phyloP scores from a whole-genome alignment of 306 rosid species.

The Prunus padus region DNA sequence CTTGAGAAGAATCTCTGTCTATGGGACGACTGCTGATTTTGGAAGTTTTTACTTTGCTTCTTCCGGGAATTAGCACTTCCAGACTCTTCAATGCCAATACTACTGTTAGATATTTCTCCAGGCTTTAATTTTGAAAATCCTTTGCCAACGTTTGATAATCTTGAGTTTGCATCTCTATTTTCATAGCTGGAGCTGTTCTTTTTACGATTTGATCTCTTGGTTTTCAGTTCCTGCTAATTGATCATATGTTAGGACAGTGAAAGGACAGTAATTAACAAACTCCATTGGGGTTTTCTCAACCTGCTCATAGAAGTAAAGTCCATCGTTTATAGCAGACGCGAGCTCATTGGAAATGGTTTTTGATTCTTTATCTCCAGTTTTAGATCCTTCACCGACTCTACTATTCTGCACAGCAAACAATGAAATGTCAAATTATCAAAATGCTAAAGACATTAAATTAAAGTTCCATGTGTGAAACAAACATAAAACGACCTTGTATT shows the following conservation, averaged over 20 bases:
- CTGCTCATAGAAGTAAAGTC: conserved; percentile 91
- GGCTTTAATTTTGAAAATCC: conserved; percentile 59
- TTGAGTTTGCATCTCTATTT: conserved; percentile 58
- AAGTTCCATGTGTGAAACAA: background rate
- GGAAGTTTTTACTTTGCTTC: conserved; percentile 59
- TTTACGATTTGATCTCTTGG: conserved; percentile 60
- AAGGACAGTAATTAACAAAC: background rate
- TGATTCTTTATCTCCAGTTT: conserved; percentile 54
- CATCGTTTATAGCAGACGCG: conserved; percentile 89
- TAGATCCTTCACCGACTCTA: conserved; percentile 40
- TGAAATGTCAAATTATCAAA: conserved; percentile 8
- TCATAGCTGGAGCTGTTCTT: conserved; percentile 50
- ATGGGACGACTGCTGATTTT: conserved; percentile 63
- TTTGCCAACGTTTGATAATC: conserved; percentile 41
- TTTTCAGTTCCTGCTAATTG: conserved; percentile 69
- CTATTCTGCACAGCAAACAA: conserved; percentile 54
- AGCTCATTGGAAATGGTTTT: conserved; percentile 76
- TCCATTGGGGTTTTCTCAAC: conserved; percentile 37
- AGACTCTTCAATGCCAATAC: conserved; percentile 49
- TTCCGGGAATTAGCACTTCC: conserved; percentile 60
- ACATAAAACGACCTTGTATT: background rate
- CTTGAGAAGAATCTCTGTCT: conserved; percentile 84
- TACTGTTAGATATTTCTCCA: conserved; percentile 45
- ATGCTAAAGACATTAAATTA: background rate
- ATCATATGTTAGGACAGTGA: conserved; percentile 17